These are phyloP conservation scores for Ceratocystis cubensis DNA, from an alignment of 2,329 filamentous ascomycete species.

Conservation along the genomic window DNA sequence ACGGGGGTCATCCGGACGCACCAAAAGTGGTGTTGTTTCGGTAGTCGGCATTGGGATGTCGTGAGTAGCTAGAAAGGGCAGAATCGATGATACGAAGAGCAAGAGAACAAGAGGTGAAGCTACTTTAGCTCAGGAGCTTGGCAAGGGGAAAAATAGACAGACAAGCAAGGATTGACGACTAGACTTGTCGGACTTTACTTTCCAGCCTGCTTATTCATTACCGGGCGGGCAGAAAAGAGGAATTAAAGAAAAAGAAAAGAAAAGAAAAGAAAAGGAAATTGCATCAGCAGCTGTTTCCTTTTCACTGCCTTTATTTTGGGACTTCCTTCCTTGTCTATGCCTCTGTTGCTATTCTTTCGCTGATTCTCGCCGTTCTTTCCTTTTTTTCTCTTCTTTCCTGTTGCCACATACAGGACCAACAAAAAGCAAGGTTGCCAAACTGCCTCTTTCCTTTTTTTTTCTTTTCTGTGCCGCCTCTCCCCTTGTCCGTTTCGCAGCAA, in stretches of 20 bases:
- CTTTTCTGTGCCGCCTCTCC: background rate
- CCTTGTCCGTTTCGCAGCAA: background rate
- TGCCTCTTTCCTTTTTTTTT: background rate
- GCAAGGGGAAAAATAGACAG: background rate
- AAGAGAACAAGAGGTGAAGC: background rate
- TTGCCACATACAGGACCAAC: background rate
- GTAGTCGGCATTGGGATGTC: background rate
- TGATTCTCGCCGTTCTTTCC: background rate
- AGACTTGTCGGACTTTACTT: background rate
- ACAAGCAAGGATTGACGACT: background rate
- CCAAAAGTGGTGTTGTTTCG: slow-evolving; percentile 3
- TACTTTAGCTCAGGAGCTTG: background rate
- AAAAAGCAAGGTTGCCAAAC: background rate
- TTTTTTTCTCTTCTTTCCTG: background rate
- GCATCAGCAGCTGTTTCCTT: background rate
- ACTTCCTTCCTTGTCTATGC: background rate
- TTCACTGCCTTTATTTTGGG: background rate
- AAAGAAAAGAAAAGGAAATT: background rate
- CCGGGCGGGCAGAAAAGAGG: background rate
- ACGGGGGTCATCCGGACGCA: background rate
- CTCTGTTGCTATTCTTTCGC: background rate
- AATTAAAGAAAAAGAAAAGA: background rate
- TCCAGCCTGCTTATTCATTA: background rate
- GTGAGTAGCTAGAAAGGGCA: background rate
- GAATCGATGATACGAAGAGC: background rate